These are phyloP conservation scores for Fusarium cicatricum DNA, from an alignment of 2,329 filamentous ascomycete species.

Conservation along the genomic window DNA sequence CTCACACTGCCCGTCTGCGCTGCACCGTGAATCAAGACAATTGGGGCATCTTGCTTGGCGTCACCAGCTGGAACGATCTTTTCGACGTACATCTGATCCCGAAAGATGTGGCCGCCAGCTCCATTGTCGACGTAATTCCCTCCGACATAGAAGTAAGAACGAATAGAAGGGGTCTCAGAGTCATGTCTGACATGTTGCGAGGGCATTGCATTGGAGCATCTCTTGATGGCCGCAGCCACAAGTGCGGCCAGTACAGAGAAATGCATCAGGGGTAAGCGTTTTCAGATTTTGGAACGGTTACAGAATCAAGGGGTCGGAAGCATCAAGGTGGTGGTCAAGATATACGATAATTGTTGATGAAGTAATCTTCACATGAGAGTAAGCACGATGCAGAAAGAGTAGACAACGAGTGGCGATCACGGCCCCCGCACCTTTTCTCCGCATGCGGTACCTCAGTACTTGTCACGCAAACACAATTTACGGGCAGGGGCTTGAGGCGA, in stretches of 20 bases:
- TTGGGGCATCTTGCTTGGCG: slow-evolving; percentile 18
- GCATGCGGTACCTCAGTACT: no score
- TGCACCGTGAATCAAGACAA: slow-evolving; percentile 37
- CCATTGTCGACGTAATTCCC: slow-evolving; percentile 34
- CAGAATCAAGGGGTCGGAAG: background rate
- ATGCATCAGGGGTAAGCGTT: slow-evolving; percentile 9
- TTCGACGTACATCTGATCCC: slow-evolving; percentile 39
- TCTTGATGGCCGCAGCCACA: slow-evolving; percentile 10
- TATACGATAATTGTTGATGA: background rate
- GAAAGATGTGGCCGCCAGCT: slow-evolving; percentile 30
- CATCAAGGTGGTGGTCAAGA: no score
- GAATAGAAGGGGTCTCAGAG: slow-evolving; percentile 24
- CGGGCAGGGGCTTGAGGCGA: no score
- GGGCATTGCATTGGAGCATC: slow-evolving; percentile 3
- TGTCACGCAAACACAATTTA: no score
- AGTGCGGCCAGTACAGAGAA: slow-evolving; percentile 6
- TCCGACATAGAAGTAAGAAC: slow-evolving; percentile 32
- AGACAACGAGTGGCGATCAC: no score
- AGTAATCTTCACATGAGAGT: background rate
- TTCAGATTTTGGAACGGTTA: background rate
- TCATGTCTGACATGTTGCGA: background rate
- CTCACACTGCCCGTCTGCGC: slow-evolving; percentile 37
- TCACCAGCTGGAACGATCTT: slow-evolving; percentile 26
- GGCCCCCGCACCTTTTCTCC: no score
- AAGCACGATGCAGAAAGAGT: no score